A percentile compares a stretch with the other conserved stretches of the same genome.
Conservation (phyloP, 129 eudicot genomes). For the Heracleum sosnowskyi region DNA sequence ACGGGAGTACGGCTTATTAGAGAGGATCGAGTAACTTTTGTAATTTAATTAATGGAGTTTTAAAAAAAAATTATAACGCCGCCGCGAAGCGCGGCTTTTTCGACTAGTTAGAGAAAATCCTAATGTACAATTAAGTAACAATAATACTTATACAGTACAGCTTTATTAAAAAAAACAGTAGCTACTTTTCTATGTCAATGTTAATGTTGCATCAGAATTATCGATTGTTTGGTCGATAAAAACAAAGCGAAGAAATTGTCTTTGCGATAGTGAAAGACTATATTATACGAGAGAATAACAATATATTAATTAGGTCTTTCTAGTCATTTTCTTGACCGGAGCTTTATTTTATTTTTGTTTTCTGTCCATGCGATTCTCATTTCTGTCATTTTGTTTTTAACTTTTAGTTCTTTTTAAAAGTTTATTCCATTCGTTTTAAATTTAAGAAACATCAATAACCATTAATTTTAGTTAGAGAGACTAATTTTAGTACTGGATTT, state of each 20-base stretch:
- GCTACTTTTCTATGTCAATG: background rate
- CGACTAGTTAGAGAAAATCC: too few relatives aligned
- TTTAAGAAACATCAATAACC: background rate
- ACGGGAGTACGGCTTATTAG: too few relatives aligned
- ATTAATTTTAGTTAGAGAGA: background rate
- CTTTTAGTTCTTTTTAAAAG: background rate
- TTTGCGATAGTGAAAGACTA: background rate
- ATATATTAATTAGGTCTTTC: background rate
- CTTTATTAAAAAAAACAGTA: background rate
- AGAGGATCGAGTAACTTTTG: too few relatives aligned
- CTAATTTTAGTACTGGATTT: background rate
- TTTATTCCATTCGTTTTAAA: background rate
- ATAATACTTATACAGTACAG: background rate
- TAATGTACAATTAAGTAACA: too few relatives aligned
- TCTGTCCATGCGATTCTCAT: constrained; percentile 28
- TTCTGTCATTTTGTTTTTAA: constrained; percentile 38
- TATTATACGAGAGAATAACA: background rate
- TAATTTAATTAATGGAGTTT: too few relatives aligned
- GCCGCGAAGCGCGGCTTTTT: too few relatives aligned
- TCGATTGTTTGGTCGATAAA: constrained; percentile 4
- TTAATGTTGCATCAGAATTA: constrained; percentile 1
- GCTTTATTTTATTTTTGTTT: constrained; percentile 25
- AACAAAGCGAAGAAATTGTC: constrained; percentile 1
- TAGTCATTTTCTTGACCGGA: constrained; percentile 21
- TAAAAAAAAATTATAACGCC: too few relatives aligned